A percentile compares a stretch with the other conserved stretches of the same genome.
These are phyloP conservation scores for Penicillium flavigenum DNA, from an alignment of 495 filamentous ascomycete species.

Conservation along the genomic window DNA sequence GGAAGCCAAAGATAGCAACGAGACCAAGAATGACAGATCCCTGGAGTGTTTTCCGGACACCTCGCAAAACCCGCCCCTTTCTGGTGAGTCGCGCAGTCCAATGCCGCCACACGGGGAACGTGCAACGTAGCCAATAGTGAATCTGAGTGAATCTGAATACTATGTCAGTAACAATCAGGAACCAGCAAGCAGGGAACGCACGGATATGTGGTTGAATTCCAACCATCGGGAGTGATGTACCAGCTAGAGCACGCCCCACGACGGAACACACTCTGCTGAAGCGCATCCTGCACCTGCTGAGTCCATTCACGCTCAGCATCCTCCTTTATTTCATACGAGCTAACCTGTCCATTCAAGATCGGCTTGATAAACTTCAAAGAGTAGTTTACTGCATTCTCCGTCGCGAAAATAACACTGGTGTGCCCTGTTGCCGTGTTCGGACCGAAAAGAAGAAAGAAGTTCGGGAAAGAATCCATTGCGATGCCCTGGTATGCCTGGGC, in stretches of 20 bases:
- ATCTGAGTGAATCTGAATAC: conserved; percentile 49
- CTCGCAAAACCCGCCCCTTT: conserved; percentile 39
- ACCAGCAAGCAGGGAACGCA: conserved; percentile 29
- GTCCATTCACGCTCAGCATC: conserved; percentile 56
- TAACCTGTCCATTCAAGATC: conserved; percentile 41
- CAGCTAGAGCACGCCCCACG: conserved; percentile 56
- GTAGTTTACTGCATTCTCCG: conserved; percentile 59
- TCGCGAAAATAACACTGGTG: conserved; percentile 57
- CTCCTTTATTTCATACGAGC: conserved; percentile 47
- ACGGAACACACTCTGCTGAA: conserved; percentile 55
- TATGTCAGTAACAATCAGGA: conserved; percentile 2
- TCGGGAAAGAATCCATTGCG: conserved; percentile 65
- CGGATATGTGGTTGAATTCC: conserved; percentile 62
- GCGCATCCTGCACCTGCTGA: conserved; percentile 48
- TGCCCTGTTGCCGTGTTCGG: conserved; percentile 67
- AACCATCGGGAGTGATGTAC: conserved; percentile 56
- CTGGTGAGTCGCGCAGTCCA: conserved; percentile 54
- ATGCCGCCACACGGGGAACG: conserved; percentile 56
- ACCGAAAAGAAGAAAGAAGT: conserved; percentile 67
- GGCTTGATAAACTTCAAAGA: conserved; percentile 44
- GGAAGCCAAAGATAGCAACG: conserved; percentile 22
- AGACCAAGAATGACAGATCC: conserved; percentile 22
- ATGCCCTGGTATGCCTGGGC: conserved; percentile 63
- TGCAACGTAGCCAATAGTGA: conserved; percentile 48
- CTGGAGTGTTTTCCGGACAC: conserved; percentile 16